Percentiles rank a stretch among this genome's conserved stretches.
phyloP scores from a whole-genome alignment of 768 basidiomycete genomes.

The Lyophyllum decastes region DNA sequence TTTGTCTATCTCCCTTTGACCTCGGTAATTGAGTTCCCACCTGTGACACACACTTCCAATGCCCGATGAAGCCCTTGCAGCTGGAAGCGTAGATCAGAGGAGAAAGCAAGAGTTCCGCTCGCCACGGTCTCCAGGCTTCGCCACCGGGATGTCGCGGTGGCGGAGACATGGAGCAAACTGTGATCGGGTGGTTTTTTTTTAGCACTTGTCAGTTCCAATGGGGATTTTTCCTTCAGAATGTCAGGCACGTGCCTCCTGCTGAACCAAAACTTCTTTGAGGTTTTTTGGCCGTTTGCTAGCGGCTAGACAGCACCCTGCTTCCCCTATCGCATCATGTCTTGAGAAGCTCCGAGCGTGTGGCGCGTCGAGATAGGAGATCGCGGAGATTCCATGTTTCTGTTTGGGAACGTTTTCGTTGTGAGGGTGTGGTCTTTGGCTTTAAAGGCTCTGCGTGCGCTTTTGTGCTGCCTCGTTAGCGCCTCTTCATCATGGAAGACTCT shows the following conservation, averaged over 20 bases:
- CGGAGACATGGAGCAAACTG: background rate
- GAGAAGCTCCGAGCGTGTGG: constrained; percentile 7
- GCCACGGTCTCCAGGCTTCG: background rate
- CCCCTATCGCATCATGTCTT: constrained; percentile 14
- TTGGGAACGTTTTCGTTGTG: background rate
- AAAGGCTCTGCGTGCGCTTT: background rate
- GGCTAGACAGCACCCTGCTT: constrained; percentile 17
- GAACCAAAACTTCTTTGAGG: constrained; percentile 25
- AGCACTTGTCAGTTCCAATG: constrained; percentile 1
- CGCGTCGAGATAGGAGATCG: constrained; percentile 10
- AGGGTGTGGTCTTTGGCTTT: background rate
- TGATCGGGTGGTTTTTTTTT: background rate
- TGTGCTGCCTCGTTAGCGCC: background rate
- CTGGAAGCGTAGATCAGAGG: background rate
- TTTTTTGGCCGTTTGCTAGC: constrained; percentile 43
- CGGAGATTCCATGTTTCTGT: background rate
- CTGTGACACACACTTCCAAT: background rate
- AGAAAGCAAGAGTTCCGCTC: background rate
- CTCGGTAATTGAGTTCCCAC: background rate
- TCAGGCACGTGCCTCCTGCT: constrained; percentile 8
- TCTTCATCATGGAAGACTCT: constrained; percentile 20
- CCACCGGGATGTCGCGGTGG: background rate
- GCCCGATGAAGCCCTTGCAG: background rate
- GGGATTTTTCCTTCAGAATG: constrained; percentile 1
- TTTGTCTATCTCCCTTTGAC: background rate